Base-by-base conservation (phyloP, 2,329 filamentous ascomycete species). In the Colletotrichum lindemuthianum region DNA sequence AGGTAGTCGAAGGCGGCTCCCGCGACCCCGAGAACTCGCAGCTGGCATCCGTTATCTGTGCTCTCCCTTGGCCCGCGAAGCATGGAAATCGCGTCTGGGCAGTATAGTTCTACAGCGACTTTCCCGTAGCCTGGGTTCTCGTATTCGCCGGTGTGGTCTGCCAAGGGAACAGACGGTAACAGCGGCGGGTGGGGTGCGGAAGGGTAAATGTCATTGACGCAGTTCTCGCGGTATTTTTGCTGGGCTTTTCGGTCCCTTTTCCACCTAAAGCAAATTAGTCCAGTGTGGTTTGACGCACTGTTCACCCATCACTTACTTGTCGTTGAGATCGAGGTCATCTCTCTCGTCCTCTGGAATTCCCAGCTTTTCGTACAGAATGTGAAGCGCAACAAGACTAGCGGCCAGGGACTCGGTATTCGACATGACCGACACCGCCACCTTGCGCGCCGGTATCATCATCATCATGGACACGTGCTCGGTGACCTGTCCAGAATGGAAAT, bases 121-220 rank as follows among this genome's bases (percentile, higher is more conserved):
- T 60, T 63, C 0, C 70, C 70, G 16, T 71, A 72, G 12, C 70
- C 69, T 1, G 59, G 52, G 70, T 80, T 75, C 63, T 75, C 74
- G 69, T 79, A 80, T 55, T 77, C 74, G 56, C 78, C 78, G 9
- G 77, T 73, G 54, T 80, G 79, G 53, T 77, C 75, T 59, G 77
- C 74, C 71, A 80, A 75, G 69, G 79, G 77, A n/a, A 77, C 70
- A 2, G 74, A 71, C 4, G 76, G 73, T 5, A 73, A 67, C 3
- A 78, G 72, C 6, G 76, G 72, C 34, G 65, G 58, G 15, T 45
- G 51, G 2, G 56, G 54, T 2, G 59, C n/a, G 1, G 54, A 66
- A 2, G 70, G 69, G 36, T 68, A 71, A 2, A 71, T 32, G 11
- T 50, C 40, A 1, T 61, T 51, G 11, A 65, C 66, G n/a, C 70